A percentile compares a stretch with the other conserved stretches of the same genome.
These are phyloP conservation scores for Boletus semigastroideus DNA, from an alignment of 1,284 basidiomycete genomes.

Conservation along the genomic window DNA sequence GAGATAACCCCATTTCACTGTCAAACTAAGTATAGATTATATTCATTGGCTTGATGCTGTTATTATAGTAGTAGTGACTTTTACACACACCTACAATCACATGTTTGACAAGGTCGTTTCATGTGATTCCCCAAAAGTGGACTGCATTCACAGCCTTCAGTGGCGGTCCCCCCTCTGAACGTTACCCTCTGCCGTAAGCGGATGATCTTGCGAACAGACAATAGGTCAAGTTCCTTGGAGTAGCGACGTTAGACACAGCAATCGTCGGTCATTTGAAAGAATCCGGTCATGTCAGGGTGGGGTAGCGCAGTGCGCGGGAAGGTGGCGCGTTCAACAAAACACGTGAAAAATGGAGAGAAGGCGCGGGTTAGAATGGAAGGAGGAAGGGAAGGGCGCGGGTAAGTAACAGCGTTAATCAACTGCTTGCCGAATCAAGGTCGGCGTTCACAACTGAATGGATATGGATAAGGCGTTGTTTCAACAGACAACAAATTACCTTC, in stretches of 20 bases:
- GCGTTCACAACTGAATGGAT: neutral
- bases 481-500: too few species aligned
- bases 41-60: neutral
- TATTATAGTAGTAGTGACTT: neutral
- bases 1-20: neutral
- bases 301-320: conserved; percentile 3
- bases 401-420: neutral
- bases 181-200: conserved; percentile 14
- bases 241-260: conserved; percentile 14
- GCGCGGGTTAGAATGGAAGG: neutral
- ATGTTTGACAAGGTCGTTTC: neutral
- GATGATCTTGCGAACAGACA: neutral
- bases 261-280: neutral
- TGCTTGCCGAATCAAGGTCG: neutral
- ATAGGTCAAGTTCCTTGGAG: too few species aligned
- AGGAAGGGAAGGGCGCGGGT: neutral
- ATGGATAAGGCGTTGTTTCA: neutral
- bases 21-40: neutral
- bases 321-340: neutral
- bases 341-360: neutral
- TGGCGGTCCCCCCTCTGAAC: neutral
- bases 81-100: neutral
- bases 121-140: neutral
- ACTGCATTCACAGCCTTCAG: conserved; percentile 13
- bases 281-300: too few species aligned